Evolutionary conservation across 2,329 filamentous ascomycete species (phyloP).

Genomic region (Ceratocystis eucalypticola): DNA sequence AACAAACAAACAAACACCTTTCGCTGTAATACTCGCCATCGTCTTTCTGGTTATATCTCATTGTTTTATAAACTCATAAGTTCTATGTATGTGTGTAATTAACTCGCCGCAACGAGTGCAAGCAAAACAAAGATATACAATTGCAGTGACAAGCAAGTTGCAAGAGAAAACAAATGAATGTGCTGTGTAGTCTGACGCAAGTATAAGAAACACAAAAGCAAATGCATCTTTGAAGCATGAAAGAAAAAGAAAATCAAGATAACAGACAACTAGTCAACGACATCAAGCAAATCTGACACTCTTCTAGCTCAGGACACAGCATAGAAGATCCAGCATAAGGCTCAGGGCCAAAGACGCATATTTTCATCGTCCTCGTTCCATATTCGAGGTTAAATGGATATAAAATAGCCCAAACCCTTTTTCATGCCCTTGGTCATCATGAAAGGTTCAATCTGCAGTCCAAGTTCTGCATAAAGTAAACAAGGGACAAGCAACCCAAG

Average conservation of each 20-base stretch:
- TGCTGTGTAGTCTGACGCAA: too few relatives aligned
- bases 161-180: neutral
- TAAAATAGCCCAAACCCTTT: neutral
- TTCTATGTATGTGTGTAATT: conserved; percentile 5
- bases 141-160: neutral
- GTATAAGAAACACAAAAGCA: too few relatives aligned
- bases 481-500: neutral
- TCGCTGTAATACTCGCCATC: neutral
- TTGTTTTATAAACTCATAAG: neutral
- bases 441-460: too few relatives aligned
- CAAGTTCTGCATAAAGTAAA: neutral
- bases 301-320: too few relatives aligned
- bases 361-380: neutral
- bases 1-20: neutral
- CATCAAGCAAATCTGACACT: too few relatives aligned
- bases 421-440: too few relatives aligned
- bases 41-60: neutral
- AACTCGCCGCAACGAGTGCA: neutral
- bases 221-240: too few relatives aligned
- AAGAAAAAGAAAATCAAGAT: neutral
- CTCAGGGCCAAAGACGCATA: neutral
- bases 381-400: neutral
- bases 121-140: neutral
- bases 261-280: neutral
- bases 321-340: neutral